These are phyloP conservation scores for Cladosporium sp. DNA, from an alignment of 2,329 filamentous ascomycete genomes.

Conservation along the genomic window DNA sequence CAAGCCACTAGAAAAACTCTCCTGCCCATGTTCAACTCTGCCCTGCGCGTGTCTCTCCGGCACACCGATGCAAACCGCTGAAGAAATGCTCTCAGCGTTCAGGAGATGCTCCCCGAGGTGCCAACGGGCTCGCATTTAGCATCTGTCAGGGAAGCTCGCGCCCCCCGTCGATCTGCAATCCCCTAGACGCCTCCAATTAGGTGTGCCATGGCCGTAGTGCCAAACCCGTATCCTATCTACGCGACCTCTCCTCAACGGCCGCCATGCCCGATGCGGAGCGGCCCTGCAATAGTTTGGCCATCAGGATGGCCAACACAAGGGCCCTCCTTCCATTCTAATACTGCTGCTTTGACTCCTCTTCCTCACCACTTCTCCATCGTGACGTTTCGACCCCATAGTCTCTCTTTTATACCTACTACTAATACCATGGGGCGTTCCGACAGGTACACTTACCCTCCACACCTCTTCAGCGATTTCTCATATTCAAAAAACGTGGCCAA, in stretches of 20 bases:
- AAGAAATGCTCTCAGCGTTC: background rate
- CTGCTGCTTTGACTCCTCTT: constrained; percentile 4
- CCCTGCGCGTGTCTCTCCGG: background rate
- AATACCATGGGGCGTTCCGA: constrained; percentile 4
- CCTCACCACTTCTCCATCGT: constrained; percentile 14
- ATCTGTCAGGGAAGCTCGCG: constrained; percentile 12
- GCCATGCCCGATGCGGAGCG: constrained; percentile 17
- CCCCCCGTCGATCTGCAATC: constrained; percentile 17
- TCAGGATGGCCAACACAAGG: constrained; percentile 15
- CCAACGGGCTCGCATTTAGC: background rate
- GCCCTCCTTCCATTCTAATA: constrained; percentile 15
- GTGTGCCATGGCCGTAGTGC: constrained; percentile 13
- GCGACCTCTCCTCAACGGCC: constrained; percentile 20
- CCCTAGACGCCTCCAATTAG: constrained; percentile 15
- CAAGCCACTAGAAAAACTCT: background rate
- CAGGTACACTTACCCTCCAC: background rate
- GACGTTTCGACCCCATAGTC: constrained; percentile 17
- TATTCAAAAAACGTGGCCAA: background rate
- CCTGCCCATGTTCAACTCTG: background rate
- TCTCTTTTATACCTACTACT: constrained; percentile 15
- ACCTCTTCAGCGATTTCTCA: background rate
- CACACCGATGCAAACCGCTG: background rate
- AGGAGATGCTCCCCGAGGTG: background rate
- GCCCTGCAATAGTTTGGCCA: constrained; percentile 18
- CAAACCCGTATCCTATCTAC: constrained; percentile 18